Conservation (phyloP, 225 moss, liverwort and hornwort species). For the Bryum argenteum region DNA sequence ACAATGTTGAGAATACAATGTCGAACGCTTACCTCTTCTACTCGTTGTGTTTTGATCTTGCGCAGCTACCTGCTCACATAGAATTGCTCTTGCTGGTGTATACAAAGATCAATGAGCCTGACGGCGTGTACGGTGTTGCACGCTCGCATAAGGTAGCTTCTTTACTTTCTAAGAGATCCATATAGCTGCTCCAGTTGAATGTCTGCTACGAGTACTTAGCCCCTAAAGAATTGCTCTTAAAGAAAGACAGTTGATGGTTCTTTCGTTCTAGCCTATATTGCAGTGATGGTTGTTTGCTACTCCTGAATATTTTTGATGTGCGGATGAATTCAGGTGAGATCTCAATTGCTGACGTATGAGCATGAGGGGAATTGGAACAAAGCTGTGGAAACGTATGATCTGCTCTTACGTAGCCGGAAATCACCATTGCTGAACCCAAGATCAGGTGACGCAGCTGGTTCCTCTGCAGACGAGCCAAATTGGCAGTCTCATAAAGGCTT, state of each 20-base stretch:
- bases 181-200: constrained; percentile 9
- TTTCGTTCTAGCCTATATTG: neutral
- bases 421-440: constrained; percentile 39
- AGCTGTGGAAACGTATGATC: constrained; percentile 92
- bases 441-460: constrained; percentile 30
- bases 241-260: constrained; percentile 11
- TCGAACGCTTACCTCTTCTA: constrained; percentile 8
- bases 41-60: constrained; percentile 11
- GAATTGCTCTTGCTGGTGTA: constrained; percentile 83
- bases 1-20: neutral
- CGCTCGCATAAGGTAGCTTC: constrained; percentile 85
- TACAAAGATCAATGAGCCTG: constrained; percentile 96
- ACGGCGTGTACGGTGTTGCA: constrained; percentile 95
- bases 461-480: constrained; percentile 45
- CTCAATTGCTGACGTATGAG: constrained; percentile 84
- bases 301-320: constrained; percentile 10
- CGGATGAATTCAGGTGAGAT: constrained; percentile 61
- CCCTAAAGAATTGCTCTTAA: neutral
- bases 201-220: constrained; percentile 10
- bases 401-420: constrained; percentile 65
- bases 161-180: neutral
- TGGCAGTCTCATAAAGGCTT: constrained; percentile 90
- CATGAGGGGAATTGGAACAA: constrained; percentile 99
- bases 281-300: constrained; percentile 20
- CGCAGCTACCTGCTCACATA: constrained; percentile 83